Base-by-base conservation (phyloP, 1,139 yeast genomes). In the Blastobotrys serpentis region DNA sequence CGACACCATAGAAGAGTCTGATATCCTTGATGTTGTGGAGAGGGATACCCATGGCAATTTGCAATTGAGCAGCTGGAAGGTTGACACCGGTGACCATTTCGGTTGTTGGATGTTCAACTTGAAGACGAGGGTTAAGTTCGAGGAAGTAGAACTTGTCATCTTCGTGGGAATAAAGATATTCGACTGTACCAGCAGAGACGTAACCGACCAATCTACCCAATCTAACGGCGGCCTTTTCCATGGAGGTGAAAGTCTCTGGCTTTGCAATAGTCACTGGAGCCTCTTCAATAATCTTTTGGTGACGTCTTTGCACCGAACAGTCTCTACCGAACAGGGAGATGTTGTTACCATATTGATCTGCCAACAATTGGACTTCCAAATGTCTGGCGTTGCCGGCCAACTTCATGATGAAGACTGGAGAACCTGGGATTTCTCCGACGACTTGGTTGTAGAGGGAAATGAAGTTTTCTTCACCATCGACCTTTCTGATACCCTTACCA, bases 71-170 rank as follows among this genome's bases (percentile, higher is more conserved):
- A 52, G 97, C 95, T 34, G 98, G 98, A 67, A 92, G 78, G 67
- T 92, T 92, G 48, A 92, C 98, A 57, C 98, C 98, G 22, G 96
- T 85, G 49, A 88, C 98, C 98, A 92, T 92, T 75, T 92, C 98
- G 38, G 98, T 92, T 46, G 98, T 92, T 62, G 98, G 98, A 77
- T 92, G 98, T 77, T 92, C 98, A 56, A 92, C 98, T 76, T 92
- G 98, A 67, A 92, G 78, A 77, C 98, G 86, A 62, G 98, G 98
- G 70, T 92, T 92, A 67, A 92, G 78, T 73, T 92, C 98, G 68
- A 92, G 78, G 69, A 92, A 92, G 76, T 89, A 92, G 68, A 90
- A 92, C 69, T 90, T 89, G 70, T 90, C 92, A 57, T 92, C 97
- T 49, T 86, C 81, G 67, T 89, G 92, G 17, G 97, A 88, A 68